A percentile compares a stretch with the other conserved stretches of the same genome.
Conservation (phyloP, 352 stramenopile genomes). For the Phytopythium delawarense region DNA sequence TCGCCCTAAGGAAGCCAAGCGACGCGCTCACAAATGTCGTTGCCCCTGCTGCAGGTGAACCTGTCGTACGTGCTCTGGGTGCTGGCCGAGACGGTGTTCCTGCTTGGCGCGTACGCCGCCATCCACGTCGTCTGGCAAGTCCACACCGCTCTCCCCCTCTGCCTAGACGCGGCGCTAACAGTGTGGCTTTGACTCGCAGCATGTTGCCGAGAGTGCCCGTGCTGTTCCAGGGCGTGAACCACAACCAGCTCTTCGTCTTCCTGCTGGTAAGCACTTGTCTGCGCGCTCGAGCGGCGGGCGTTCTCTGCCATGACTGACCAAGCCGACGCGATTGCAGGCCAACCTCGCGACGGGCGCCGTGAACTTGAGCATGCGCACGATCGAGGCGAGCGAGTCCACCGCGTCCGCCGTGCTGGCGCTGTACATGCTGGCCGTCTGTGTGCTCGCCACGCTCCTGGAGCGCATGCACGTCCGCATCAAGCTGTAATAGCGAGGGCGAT, state of each 20-base stretch:
- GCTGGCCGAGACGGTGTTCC: slow-evolving; percentile 53
- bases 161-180: background rate
- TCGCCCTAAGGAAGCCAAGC: background rate
- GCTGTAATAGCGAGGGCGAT: slow-evolving; percentile 22
- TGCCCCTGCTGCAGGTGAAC: slow-evolving; percentile 41
- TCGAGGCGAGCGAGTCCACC: slow-evolving; percentile 39
- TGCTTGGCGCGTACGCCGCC: slow-evolving; percentile 50
- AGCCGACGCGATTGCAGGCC: slow-evolving; percentile 23
- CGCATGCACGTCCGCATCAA: slow-evolving; percentile 60
- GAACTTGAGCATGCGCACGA: slow-evolving; percentile 81
- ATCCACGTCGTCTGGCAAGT: slow-evolving; percentile 62
- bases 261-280: slow-evolving; percentile 39
- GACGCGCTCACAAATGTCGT: background rate
- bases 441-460: slow-evolving; percentile 54
- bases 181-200: slow-evolving; percentile 17
- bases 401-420: slow-evolving; percentile 41
- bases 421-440: slow-evolving; percentile 67
- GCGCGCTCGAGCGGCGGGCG: background rate
- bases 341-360: slow-evolving; percentile 75
- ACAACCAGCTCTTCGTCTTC: slow-evolving; percentile 85
- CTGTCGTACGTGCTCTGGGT: slow-evolving; percentile 79
- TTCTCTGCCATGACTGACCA: background rate
- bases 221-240: slow-evolving; percentile 68
- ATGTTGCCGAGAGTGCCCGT: slow-evolving; percentile 60
- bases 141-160: background rate